phyloP scores from a whole-genome alignment of 805 yeast species.

The Priceomyces castillae region DNA sequence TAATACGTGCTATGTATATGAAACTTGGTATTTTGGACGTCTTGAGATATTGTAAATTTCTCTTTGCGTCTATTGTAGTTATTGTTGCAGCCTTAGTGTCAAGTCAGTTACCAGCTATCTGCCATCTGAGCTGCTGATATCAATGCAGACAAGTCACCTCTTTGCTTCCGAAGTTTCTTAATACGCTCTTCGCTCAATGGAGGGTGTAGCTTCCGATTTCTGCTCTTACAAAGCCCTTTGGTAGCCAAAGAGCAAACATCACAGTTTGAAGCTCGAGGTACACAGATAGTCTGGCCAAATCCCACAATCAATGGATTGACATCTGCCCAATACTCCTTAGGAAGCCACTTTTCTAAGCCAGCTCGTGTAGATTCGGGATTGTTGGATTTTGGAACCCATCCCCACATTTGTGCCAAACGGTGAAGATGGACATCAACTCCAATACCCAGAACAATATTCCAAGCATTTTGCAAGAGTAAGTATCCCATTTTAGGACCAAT shows the following conservation, averaged over 20 bases:
- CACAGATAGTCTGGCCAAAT: conserved; percentile 87
- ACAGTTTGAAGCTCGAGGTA: conserved; percentile 67
- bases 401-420: conserved; percentile 74
- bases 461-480: conserved; percentile 74
- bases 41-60: too few species aligned
- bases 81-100: too few species aligned
- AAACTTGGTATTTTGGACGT: too few species aligned
- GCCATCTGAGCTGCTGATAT: conserved; percentile 3
- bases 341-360: conserved; percentile 72
- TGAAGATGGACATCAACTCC: conserved; percentile 94
- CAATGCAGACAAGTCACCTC: conserved; percentile 32
- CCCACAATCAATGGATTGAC: conserved; percentile 88
- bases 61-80: too few species aligned
- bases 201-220: conserved; percentile 40
- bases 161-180: conserved; percentile 25
- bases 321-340: conserved; percentile 72
- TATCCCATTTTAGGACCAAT: conserved; percentile 97
- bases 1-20: too few species aligned
- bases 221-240: conserved; percentile 56
- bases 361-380: conserved; percentile 77
- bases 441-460: conserved; percentile 76
- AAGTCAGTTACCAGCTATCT: background rate
- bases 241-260: conserved; percentile 61
- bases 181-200: conserved; percentile 26
- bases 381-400: conserved; percentile 58